A percentile compares a stretch with the other conserved stretches of the same genome.
Evolutionary conservation across 2,329 filamentous ascomycete genomes (phyloP).

Genomic region (Microascus cirrosus): DNA sequence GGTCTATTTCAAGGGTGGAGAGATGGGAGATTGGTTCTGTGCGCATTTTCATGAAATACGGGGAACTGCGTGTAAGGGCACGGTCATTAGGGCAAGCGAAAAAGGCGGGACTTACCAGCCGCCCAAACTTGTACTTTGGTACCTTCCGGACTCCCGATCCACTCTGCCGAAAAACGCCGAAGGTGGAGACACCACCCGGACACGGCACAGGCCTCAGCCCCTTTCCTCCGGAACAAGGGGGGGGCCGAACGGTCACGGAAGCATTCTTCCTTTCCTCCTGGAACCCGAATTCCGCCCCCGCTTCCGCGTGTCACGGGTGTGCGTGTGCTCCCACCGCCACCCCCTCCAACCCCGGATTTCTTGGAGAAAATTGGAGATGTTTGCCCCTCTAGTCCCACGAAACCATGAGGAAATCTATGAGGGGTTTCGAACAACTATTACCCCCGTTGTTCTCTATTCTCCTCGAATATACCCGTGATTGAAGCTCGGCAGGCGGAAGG

Average conservation of each 20-base stretch:
- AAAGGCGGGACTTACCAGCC: neutral
- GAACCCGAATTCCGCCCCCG: neutral
- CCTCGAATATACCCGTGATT: neutral
- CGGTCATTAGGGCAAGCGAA: neutral
- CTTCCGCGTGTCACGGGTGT: neutral
- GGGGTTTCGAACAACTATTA: neutral
- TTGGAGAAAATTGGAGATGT: neutral
- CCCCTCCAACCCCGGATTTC: neutral
- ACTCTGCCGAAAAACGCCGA: neutral
- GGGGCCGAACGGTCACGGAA: neutral
- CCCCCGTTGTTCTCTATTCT: neutral
- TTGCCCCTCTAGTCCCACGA: neutral
- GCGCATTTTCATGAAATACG: too few species aligned
- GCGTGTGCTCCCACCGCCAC: neutral
- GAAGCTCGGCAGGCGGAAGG: neutral
- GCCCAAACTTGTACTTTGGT: neutral
- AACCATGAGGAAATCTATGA: neutral
- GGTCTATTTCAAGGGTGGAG: too few species aligned
- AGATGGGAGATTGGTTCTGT: too few species aligned
- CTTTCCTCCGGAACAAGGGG: neutral
- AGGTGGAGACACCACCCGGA: neutral
- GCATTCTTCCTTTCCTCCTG: neutral
- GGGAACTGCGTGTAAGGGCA: neutral
- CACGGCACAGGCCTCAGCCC: neutral
- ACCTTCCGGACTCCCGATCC: neutral